phyloP scores from a whole-genome alignment of 2,329 filamentous ascomycete genomes.

The Aschersonia sp. region DNA sequence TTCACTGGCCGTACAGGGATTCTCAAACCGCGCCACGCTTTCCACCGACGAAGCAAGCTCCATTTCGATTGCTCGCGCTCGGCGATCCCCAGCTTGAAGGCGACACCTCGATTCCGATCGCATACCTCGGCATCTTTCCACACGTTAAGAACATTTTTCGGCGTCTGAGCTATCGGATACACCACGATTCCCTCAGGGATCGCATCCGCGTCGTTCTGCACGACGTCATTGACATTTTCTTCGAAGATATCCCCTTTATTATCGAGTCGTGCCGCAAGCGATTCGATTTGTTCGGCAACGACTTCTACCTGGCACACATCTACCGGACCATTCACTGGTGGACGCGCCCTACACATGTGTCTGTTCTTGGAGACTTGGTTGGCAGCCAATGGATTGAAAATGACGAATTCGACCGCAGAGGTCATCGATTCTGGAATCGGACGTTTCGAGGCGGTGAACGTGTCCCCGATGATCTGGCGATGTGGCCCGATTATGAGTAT shows the following conservation, averaged over 20 bases:
- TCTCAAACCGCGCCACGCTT: constrained; percentile 7
- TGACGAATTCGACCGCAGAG: constrained; percentile 64
- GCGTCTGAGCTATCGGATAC: constrained; percentile 31
- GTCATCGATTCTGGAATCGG: constrained; percentile 62
- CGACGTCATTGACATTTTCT: constrained; percentile 44
- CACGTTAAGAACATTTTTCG: constrained; percentile 32
- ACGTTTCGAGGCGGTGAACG: constrained; percentile 57
- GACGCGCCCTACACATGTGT: constrained; percentile 70
- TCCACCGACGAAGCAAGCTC: constrained; percentile 32
- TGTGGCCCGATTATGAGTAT: constrained; percentile 32
- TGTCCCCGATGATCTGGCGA: constrained; percentile 41
- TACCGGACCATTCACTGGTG: constrained; percentile 77
- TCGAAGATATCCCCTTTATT: constrained; percentile 54
- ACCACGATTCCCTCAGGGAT: constrained; percentile 31
- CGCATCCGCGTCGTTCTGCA: constrained; percentile 39
- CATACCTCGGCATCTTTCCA: constrained; percentile 36
- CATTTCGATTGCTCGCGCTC: constrained; percentile 75
- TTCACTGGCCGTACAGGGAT: constrained; percentile 25
- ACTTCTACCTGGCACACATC: constrained; percentile 87
- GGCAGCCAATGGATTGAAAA: constrained; percentile 92
- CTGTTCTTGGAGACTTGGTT: constrained; percentile 78
- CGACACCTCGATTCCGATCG: constrained; percentile 63
- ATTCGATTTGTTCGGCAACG: constrained; percentile 83
- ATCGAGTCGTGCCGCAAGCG: constrained; percentile 59
- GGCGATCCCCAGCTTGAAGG: constrained; percentile 92